Evolutionary conservation across 2,329 filamentous ascomycete species (phyloP), one percentile per base, ranked within the genome.

Genomic region (Beauveria sp.): DNA sequence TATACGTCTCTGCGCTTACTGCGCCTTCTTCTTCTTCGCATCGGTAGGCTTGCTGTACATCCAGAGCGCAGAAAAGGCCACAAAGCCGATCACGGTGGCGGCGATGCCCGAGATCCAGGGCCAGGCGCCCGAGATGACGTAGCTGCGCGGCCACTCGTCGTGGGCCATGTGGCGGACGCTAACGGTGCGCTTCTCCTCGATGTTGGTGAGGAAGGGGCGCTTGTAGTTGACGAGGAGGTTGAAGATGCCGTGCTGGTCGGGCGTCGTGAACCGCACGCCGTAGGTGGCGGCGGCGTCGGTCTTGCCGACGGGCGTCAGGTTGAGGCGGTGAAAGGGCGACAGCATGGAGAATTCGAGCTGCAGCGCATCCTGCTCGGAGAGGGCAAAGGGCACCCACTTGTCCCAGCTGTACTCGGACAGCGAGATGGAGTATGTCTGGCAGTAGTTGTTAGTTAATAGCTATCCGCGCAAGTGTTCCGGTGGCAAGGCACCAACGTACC

Each of bases 301-400:
- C 28, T 80, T 80, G 38, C 76, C 75, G 10, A 80, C 74, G 16
- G 85, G 83, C 9, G 78, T 69, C 38, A 99, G 86, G 63, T 86
- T 81, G 40, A 98, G 83, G 48, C 95, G 93, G 79, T 97, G 89
- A 85, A 97, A 98, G 62, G 95, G 93, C 1, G 93, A 97, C 52
- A 99, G 88, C 95, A 98, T 99, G 79, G 88, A 93, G 81, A 98
- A 97, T 76, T 99, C 95, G 65, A 99, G 90, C 76, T 99, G 95
- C 40, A 99, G 73, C 31, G 80, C 82, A 73, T 99, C 95, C 65
- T 77, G 80, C 9, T 81, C 71, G 24, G 91, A 87, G 22, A 89
- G 79, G 46, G 79, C 79, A 77, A 92, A 97, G 51, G 93, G 89
- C 6, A 79, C 76, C 80, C 88, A 96, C 71, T 86, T 83, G 73